Conservation (phyloP, 768 basidiomycete species). For the Leccinum disarticulatum region DNA sequence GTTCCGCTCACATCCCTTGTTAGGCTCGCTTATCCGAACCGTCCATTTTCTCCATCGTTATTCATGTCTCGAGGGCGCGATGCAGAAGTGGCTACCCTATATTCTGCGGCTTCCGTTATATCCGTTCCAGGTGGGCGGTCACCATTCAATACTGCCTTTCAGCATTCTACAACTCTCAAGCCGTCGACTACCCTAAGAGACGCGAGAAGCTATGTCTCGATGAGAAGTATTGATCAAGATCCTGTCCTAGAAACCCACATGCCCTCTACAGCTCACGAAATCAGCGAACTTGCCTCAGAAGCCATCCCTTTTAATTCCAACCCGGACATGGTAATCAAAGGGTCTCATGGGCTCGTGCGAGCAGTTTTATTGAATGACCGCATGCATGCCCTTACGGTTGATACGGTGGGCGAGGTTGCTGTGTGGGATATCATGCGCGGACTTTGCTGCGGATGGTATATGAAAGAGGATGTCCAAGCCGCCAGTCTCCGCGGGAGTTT, state of each 20-base stretch:
- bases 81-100: slow-evolving; percentile 80
- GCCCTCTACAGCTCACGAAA: slow-evolving; percentile 58
- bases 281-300: slow-evolving; percentile 79
- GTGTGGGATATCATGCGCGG: slow-evolving; percentile 91
- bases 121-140: slow-evolving; percentile 55
- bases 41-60: slow-evolving; percentile 48
- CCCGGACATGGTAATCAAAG: slow-evolving; percentile 73
- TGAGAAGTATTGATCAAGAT: slow-evolving; percentile 28
- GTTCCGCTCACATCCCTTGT: slow-evolving; percentile 74
- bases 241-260: slow-evolving; percentile 41
- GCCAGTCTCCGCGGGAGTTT: slow-evolving; percentile 52
- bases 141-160: slow-evolving; percentile 37
- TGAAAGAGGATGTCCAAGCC: slow-evolving; percentile 61
- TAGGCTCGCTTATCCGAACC: slow-evolving; percentile 65
- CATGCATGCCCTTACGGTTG: slow-evolving; percentile 86
- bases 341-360: slow-evolving; percentile 81
- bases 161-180: slow-evolving; percentile 26
- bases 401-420: slow-evolving; percentile 84
- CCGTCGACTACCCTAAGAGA: slow-evolving; percentile 29
- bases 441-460: slow-evolving; percentile 69
- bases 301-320: slow-evolving; percentile 54
- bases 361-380: slow-evolving; percentile 83
- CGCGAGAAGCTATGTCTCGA: slow-evolving; percentile 18
- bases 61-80: slow-evolving; percentile 47
- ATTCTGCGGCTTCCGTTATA: slow-evolving; percentile 81